These are phyloP conservation scores for Sisymbrium altissimum DNA, from an alignment of 345 rosid genomes.

Conservation along the genomic window DNA sequence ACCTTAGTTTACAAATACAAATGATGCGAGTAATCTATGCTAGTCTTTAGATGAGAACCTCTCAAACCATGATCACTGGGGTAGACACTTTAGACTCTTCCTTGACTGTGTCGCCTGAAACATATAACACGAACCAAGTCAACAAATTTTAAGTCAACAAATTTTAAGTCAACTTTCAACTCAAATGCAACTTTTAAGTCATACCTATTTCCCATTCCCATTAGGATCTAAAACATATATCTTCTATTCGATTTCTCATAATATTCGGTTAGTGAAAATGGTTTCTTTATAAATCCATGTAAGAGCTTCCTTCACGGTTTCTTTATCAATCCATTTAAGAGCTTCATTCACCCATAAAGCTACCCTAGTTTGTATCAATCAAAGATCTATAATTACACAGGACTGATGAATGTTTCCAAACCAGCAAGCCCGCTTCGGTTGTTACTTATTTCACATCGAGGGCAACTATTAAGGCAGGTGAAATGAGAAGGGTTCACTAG, in stretches of 20 bases:
- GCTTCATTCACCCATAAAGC: neutral
- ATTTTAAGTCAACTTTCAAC: neutral
- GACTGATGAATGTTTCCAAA: neutral
- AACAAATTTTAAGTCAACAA: neutral
- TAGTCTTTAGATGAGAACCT: neutral
- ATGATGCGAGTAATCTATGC: neutral
- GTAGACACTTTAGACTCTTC: conserved; percentile 23
- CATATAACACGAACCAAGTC: neutral
- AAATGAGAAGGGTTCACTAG: neutral
- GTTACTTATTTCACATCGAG: neutral
- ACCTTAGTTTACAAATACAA: neutral
- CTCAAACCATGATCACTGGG: conserved; percentile 25
- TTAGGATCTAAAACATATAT: neutral
- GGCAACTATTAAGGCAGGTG: neutral
- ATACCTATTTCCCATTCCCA: neutral
- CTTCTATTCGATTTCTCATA: neutral
- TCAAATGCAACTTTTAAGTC: neutral
- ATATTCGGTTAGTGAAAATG: too few species aligned
- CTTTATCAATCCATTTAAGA: neutral
- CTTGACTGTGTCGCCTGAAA: conserved; percentile 11
- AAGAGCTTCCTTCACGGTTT: neutral
- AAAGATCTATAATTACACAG: neutral
- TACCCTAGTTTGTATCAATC: neutral
- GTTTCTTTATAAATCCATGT: neutral
- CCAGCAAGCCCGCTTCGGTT: neutral